Evolutionary conservation across 2,329 filamentous ascomycete species (phyloP).

Genomic region (Dichotomopilus funicola): DNA sequence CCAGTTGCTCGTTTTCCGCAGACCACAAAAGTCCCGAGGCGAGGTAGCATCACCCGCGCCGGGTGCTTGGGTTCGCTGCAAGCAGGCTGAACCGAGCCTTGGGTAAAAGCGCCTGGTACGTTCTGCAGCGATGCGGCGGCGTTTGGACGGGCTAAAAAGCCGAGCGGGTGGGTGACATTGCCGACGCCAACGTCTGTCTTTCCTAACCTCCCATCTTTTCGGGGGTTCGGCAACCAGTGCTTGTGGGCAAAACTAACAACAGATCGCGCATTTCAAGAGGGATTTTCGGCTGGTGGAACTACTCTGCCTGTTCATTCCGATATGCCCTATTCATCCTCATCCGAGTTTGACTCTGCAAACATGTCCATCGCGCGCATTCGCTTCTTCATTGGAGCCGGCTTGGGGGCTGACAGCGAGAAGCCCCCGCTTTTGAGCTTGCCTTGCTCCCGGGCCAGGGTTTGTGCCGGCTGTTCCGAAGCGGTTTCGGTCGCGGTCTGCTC

Average conservation of each 20-base stretch:
- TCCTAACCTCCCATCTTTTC: background rate
- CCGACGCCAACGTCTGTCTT: background rate
- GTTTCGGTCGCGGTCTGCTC: conserved; percentile 28
- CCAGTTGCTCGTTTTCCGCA: no score
- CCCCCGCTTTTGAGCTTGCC: conserved; percentile 20
- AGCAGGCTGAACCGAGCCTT: background rate
- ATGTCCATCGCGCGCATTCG: conserved; percentile 75
- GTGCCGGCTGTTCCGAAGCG: conserved; percentile 24
- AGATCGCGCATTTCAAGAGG: background rate
- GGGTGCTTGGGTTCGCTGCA: conserved; percentile 6
- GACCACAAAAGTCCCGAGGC: background rate
- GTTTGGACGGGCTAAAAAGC: background rate
- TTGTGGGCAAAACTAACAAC: no score
- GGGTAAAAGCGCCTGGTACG: background rate
- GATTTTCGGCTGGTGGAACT: conserved; percentile 15
- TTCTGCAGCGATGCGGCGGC: background rate
- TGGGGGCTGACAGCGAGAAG: conserved; percentile 23
- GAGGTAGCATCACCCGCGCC: conserved; percentile 5
- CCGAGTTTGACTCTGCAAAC: conserved; percentile 68
- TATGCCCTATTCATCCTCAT: conserved; percentile 18
- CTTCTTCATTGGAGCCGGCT: conserved; percentile 39
- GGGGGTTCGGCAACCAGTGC: no score
- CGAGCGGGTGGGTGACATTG: background rate
- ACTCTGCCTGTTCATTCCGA: conserved; percentile 2
- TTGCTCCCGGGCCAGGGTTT: conserved; percentile 13